A percentile compares a stretch with the other conserved stretches of the same genome.
Evolutionary conservation across 805 yeast species (phyloP).

Genomic region (Citeromyces matritensis): DNA sequence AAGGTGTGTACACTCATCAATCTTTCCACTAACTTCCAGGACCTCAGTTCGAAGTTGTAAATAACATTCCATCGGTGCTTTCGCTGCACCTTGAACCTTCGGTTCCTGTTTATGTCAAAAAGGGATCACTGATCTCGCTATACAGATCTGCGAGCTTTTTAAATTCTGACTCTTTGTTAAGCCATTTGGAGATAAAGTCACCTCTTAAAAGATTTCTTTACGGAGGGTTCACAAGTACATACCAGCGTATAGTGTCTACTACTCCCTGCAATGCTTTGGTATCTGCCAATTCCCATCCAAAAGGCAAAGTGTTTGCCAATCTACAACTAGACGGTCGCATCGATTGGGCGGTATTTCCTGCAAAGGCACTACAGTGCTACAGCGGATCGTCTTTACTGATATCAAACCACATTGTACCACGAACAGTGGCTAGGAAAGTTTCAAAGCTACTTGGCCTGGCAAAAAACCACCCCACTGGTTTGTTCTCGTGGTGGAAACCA

Average conservation of each 20-base stretch:
- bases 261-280: conserved; percentile 27
- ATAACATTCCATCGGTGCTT: conserved; percentile 30
- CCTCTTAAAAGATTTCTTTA: conserved; percentile 25
- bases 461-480: conserved; percentile 21
- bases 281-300: conserved; percentile 15
- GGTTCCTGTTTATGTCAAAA: conserved; percentile 31
- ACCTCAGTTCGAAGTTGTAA: conserved; percentile 25
- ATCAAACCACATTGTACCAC: conserved; percentile 22
- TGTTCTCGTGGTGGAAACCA: conserved; percentile 15
- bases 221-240: conserved; percentile 28
- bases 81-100: conserved; percentile 44
- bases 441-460: conserved; percentile 9
- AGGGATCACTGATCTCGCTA: conserved; percentile 33
- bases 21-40: conserved; percentile 1
- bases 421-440: conserved; percentile 17
- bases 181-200: conserved; percentile 15
- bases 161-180: conserved; percentile 10
- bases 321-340: conserved; percentile 37
- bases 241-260: conserved; percentile 32
- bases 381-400: conserved; percentile 36
- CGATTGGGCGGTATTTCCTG: conserved; percentile 48
- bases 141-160: conserved; percentile 10
- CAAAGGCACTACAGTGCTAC: conserved; percentile 30
- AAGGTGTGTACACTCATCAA: conserved; percentile 1
- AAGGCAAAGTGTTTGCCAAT: conserved; percentile 23